Base-by-base conservation (phyloP, 2,329 filamentous ascomycete genomes). In the Samsoniella hepiali region DNA sequence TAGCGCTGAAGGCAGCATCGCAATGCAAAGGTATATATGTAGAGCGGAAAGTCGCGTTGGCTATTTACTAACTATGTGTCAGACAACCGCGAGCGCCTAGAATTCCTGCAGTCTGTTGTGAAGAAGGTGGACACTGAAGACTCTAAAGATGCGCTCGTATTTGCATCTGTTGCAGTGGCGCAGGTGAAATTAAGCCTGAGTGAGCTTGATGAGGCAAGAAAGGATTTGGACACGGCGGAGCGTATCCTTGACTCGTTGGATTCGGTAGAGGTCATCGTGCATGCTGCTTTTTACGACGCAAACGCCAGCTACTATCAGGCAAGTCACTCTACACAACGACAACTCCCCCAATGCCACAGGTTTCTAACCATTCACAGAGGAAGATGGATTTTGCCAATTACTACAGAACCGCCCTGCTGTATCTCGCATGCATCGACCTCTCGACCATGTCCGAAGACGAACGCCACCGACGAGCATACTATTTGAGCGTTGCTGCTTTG, bases 381-480 rank as follows among this genome's bases (percentile, higher is more conserved):
- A 93, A 96, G 80, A 85, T 89, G 77, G 93, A 98, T 78, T 99
- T 97, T 74, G 93, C 93, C 67, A 89, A 91, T 66, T 99, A 97
- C 83, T 99, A 99, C 84, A 91, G 92, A 79, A 99, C 96, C 72
- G 93, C 95, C 68, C 91, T 99, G 58, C 89, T 98, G 69, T 99
- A 97, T 81, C 91, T 99, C 63, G 95, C 95, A 67, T 99, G 95
- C 78, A 91, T 99, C 73, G 90, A 97, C 71, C 80, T 97, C 67
- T 83, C 87, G 65, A 84, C 90, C 62, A 83, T 99, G 64, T 83
- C 88, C 50, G 80, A 87, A 61, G 81, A 84, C 62, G 93, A 99
- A 76, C 89, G 91, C 71, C 88, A 89, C 75, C 85, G 84, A 65
- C 88, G 94, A 70, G 95, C 95, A 51, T 96, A 97, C 79, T 93